Evolutionary conservation across 225 moss, liverwort and hornwort genomes (phyloP), one percentile per base, ranked within the genome.

Genomic region (Marchantia paleacea): DNA sequence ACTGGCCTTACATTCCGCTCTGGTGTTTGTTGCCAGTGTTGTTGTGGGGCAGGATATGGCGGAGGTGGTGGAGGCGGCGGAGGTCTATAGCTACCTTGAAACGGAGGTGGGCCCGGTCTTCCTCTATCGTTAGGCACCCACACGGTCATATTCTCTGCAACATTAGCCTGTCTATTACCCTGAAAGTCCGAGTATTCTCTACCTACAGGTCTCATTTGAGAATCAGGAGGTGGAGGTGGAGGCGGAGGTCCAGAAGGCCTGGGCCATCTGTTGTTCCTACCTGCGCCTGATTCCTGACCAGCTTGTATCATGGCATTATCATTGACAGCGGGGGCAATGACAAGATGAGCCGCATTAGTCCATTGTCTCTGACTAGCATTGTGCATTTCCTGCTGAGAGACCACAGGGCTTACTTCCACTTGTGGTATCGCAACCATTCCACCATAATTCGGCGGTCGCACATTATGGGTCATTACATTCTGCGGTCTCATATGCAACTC

Each of bases 401-500:
- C 84, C 39, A 80, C 74, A 48, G 84, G 15, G 47, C 52, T 60
- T 50, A 67, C 77, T 65, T 87, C 87, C 61, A 77, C 73, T 73
- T 79, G 84, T 57, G 87, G 80, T 15, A 84, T 19, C 15, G 78
- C 84, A 39, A 55, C 84, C 12, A 84, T 66, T 39, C 82, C 82
- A 78, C 20, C 78, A 64, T 84, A 84, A 64, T 79, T 82, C 31
- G 82, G 80, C 39, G 85, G 77, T 39, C 78, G 78, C 75, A 80
- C 75, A 79, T 83, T 89, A 79, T 86, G 91, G 86, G 88, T 86
- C 90, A 92, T 78, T 80, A 76, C 22, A 51, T 88, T 67, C 82
- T 92, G 92, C 31, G 82, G 89, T 83, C 91, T 92, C 60, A 83
- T 55, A 81, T 91, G 92, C 86, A 91, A 87, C 87, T 94, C 91